A percentile compares a stretch with the other conserved stretches of the same genome.
Conservation (phyloP, 2,329 filamentous ascomycete species). For the Xylaria sp. region DNA sequence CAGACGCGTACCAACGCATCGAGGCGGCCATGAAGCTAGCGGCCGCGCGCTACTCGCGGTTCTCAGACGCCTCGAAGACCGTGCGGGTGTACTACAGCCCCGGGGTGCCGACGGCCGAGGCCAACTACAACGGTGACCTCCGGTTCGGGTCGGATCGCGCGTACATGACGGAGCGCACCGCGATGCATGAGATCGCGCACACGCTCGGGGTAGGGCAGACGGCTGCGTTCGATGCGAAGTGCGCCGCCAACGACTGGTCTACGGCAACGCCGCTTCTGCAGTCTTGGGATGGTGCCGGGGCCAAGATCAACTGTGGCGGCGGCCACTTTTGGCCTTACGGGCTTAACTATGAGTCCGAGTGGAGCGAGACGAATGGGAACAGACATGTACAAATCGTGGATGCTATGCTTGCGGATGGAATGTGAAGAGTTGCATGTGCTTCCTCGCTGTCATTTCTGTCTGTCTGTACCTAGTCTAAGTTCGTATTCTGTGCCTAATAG, state of each 20-base stretch:
- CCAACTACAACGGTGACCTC: constrained; percentile 59
- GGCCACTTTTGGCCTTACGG: constrained; percentile 56
- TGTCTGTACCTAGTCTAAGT: no score
- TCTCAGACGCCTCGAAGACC: constrained; percentile 52
- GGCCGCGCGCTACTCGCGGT: constrained; percentile 54
- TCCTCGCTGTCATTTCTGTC: not conserved
- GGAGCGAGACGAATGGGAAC: constrained; percentile 58
- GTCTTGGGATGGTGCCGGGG: constrained; percentile 54
- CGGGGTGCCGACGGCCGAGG: constrained; percentile 59
- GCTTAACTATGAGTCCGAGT: constrained; percentile 57
- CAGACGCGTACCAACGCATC: constrained; percentile 58
- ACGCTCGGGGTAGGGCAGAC: constrained; percentile 61
- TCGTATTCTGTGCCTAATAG: not conserved
- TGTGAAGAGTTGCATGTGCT: constrained; percentile 36
- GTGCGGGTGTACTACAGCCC: constrained; percentile 57
- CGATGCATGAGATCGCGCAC: constrained; percentile 61
- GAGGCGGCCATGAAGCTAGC: constrained; percentile 56
- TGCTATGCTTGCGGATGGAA: constrained; percentile 59
- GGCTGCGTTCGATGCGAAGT: constrained; percentile 53
- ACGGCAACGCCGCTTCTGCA: constrained; percentile 54
- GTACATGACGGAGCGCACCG: constrained; percentile 62
- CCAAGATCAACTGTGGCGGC: constrained; percentile 50
- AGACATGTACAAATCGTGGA: constrained; percentile 57
- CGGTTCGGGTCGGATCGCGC: constrained; percentile 58
- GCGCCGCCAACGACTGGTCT: constrained; percentile 56